These are phyloP conservation scores for Papiliotrema terrestris DNA, from an alignment of 1,284 basidiomycete species.

Conservation along the genomic window DNA sequence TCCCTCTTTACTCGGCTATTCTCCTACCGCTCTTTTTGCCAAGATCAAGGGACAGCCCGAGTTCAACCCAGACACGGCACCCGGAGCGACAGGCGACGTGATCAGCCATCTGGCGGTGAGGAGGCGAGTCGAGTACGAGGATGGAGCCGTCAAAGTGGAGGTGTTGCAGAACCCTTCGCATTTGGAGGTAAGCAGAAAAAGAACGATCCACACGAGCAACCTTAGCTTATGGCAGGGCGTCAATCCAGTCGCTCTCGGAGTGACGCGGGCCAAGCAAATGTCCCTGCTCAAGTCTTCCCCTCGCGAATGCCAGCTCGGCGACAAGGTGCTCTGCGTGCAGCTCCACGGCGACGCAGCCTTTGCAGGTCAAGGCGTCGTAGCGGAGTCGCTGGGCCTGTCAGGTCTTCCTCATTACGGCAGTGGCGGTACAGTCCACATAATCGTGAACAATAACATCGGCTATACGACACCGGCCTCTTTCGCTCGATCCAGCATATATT, in stretches of 20 bases:
- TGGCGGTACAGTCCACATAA: conserved; percentile 81
- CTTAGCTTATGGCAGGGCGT: conserved; percentile 57
- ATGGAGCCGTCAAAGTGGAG: conserved; percentile 61
- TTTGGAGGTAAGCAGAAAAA: conserved; percentile 55
- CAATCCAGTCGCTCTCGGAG: conserved; percentile 78
- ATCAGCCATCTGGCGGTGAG: conserved; percentile 70
- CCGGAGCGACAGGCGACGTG: conserved; percentile 74
- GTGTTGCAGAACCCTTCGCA: conserved; percentile 85
- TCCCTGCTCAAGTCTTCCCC: conserved; percentile 63
- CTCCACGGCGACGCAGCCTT: conserved; percentile 88
- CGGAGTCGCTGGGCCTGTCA: conserved; percentile 77
- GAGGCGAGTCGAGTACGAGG: conserved; percentile 52
- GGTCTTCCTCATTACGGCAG: conserved; percentile 83
- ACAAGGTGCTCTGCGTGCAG: conserved; percentile 80
- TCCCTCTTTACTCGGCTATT: conserved; percentile 64
- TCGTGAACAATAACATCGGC: conserved; percentile 82
- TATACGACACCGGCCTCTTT: conserved; percentile 81
- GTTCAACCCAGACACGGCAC: conserved; percentile 57
- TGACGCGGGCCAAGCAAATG: conserved; percentile 88
- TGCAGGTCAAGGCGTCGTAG: conserved; percentile 83
- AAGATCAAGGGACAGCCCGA: conserved; percentile 80
- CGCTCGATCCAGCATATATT: conserved; percentile 78
- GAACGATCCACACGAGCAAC: not conserved
- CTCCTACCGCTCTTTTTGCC: conserved; percentile 67
- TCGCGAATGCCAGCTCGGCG: conserved; percentile 71